These are phyloP conservation scores for Dictyophora rubrovolvata DNA, from an alignment of 768 basidiomycete genomes.

Conservation along the genomic window DNA sequence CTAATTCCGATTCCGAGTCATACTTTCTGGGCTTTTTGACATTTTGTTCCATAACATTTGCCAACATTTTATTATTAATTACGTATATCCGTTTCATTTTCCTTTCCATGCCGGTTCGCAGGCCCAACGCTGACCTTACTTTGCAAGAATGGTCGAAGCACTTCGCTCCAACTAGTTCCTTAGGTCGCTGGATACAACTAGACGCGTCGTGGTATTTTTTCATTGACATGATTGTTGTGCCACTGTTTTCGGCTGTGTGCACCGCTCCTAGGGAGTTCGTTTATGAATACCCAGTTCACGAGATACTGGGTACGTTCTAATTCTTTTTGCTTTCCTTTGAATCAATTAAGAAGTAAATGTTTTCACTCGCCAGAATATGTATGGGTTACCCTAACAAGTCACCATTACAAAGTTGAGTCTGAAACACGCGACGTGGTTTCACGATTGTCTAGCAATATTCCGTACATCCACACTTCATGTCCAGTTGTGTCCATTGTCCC, in stretches of 20 bases:
- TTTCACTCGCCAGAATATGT: conserved; percentile 46
- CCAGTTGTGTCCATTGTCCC: conserved; percentile 36
- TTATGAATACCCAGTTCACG: conserved; percentile 47
- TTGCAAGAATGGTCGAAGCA: conserved; percentile 40
- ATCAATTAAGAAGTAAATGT: neutral
- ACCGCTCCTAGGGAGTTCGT: conserved; percentile 51
- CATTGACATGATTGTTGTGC: conserved; percentile 42
- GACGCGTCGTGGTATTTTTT: conserved; percentile 46
- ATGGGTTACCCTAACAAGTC: conserved; percentile 54
- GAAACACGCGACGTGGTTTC: conserved; percentile 52
- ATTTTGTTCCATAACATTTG: conserved; percentile 30
- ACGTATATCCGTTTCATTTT: conserved; percentile 37
- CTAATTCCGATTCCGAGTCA: conserved; percentile 12
- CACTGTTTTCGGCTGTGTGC: conserved; percentile 65
- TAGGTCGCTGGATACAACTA: conserved; percentile 34
- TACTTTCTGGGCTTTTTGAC: conserved; percentile 17
- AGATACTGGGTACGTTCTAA: conserved; percentile 49
- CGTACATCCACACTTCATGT: conserved; percentile 45
- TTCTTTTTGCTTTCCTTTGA: neutral
- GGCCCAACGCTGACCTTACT: conserved; percentile 25
- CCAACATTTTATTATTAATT: conserved; percentile 32
- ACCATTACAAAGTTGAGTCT: conserved; percentile 54
- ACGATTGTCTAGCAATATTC: conserved; percentile 34
- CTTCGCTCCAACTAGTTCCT: conserved; percentile 29
- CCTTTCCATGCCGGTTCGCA: conserved; percentile 34